phyloP scores from a whole-genome alignment of 345 rosid species.

The Salix caprea region DNA sequence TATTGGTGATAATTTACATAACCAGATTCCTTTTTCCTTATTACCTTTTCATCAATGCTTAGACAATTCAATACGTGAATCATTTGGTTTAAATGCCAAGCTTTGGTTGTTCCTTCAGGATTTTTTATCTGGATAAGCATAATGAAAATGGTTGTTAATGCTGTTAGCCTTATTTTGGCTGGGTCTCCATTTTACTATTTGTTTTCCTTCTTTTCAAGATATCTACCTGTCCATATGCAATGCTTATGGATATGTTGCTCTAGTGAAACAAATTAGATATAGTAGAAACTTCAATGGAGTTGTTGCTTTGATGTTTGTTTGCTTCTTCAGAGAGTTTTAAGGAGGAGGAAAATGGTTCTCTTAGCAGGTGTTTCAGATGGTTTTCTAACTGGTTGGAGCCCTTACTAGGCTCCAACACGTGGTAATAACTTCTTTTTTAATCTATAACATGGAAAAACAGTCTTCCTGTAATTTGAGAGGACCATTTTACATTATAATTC shows the following conservation, averaged over 20 bases:
- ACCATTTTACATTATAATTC: not conserved
- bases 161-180: not conserved
- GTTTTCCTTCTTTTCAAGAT: not conserved
- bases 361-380: not conserved
- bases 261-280: not conserved
- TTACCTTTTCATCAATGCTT: not conserved
- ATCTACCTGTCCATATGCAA: too few species aligned
- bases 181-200: not conserved
- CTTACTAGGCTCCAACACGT: not conserved
- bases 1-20: not conserved
- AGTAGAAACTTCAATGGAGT: not conserved
- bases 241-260: not conserved
- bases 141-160: not conserved
- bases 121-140: not conserved
- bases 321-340: not conserved
- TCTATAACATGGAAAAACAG: not conserved
- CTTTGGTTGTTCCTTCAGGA: not conserved
- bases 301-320: not conserved
- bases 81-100: not conserved
- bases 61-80: not conserved
- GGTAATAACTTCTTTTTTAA: not conserved
- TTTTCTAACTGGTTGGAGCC: not conserved
- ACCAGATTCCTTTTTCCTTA: not conserved
- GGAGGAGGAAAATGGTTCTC: not conserved
- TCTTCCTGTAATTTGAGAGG: not conserved